phyloP scores from a whole-genome alignment of 805 yeast species.

The Ogataea parapolymorpha region DNA sequence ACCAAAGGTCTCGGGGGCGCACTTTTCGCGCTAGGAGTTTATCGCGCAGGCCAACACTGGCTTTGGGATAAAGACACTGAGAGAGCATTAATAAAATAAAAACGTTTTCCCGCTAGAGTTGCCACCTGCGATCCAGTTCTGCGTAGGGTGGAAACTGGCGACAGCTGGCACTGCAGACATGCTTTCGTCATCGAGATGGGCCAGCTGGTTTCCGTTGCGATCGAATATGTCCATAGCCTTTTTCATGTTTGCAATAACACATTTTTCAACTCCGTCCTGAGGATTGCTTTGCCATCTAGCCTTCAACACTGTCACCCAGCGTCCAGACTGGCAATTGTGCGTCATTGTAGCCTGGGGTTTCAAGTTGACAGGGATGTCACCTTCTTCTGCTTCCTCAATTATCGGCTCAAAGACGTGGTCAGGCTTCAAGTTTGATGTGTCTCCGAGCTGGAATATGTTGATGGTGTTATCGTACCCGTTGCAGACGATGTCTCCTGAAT shows the following conservation, averaged over 20 bases:
- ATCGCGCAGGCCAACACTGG: conserved; percentile 64
- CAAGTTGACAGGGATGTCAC: conserved; percentile 39
- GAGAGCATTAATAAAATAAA: conserved; percentile 38
- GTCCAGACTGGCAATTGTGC: conserved; percentile 95
- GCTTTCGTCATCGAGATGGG: conserved; percentile 55
- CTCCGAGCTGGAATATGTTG: conserved; percentile 59
- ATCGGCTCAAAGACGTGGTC: conserved; percentile 16
- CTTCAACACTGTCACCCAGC: conserved; percentile 93
- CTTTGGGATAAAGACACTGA: conserved; percentile 42
- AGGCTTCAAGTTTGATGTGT: conserved; percentile 22
- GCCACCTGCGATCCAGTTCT: conserved; percentile 92
- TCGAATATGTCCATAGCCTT: conserved; percentile 80
- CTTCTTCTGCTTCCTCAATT: conserved; percentile 19
- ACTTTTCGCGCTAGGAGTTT: conserved; percentile 54
- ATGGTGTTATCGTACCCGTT: conserved; percentile 92
- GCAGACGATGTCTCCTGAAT: conserved; percentile 67
- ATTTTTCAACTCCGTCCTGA: conserved; percentile 68
- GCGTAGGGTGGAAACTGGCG: conserved; percentile 72
- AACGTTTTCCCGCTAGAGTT: conserved; percentile 90
- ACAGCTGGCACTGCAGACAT: conserved; percentile 96
- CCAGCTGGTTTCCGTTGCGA: conserved; percentile 71
- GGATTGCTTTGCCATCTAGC: conserved; percentile 83
- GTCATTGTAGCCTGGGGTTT: conserved; percentile 61
- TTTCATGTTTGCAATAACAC: conserved; percentile 92
- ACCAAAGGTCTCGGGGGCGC: conserved; percentile 53